A percentile compares a stretch with the other conserved stretches of the same genome.
These are phyloP conservation scores for Hypoxylon subgilvum DNA, from an alignment of 495 filamentous ascomycete species.

Conservation along the genomic window DNA sequence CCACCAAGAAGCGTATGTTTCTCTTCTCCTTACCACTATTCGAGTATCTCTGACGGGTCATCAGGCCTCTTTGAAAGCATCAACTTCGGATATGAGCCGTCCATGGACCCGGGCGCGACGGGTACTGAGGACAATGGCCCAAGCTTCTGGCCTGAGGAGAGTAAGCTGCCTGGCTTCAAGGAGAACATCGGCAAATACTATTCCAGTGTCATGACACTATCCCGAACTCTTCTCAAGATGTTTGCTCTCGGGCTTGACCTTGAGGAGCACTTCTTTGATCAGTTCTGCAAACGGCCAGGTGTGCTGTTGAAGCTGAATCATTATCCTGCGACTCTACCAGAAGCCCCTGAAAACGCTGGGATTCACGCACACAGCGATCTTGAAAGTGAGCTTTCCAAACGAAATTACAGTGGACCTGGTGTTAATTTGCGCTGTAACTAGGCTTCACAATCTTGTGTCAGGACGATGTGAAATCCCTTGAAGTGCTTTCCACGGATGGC, in stretches of 20 bases:
- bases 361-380: conserved; percentile 7
- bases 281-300: conserved; percentile 4
- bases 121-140: neutral
- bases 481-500: conserved; percentile 59
- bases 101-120: neutral
- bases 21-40: too few relatives aligned
- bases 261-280: neutral
- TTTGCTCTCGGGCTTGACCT: neutral
- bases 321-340: neutral
- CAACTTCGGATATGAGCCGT: neutral
- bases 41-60: too few relatives aligned
- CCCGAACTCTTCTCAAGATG: neutral
- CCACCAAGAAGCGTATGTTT: too few relatives aligned
- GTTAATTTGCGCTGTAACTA: neutral
- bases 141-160: neutral
- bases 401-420: too few relatives aligned
- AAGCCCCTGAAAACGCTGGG: neutral
- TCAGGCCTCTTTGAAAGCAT: too few relatives aligned
- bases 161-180: neutral
- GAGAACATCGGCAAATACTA: neutral
- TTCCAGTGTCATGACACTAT: neutral
- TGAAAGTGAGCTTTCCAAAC: neutral
- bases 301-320: conserved; percentile 1
- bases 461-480: conserved; percentile 59
- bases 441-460: conserved; percentile 64